Conservation (phyloP, 768 basidiomycete genomes). For the Lentinula boryana region DNA sequence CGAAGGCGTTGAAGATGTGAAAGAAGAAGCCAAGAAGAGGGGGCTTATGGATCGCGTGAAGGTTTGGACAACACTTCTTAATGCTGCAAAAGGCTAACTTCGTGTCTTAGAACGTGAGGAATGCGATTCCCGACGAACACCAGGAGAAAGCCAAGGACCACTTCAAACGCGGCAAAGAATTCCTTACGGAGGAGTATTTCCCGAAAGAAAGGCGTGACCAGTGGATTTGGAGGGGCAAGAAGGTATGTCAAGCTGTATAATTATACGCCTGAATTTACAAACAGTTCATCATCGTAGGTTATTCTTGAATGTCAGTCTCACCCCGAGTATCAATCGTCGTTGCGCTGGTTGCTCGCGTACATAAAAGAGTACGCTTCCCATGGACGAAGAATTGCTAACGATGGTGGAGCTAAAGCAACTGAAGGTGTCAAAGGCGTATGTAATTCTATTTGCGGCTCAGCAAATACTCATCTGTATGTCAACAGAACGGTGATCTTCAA, state of each 20-base stretch:
- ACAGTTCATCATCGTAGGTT: conserved; percentile 32
- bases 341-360: conserved; percentile 65
- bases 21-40: conserved; percentile 1
- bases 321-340: conserved; percentile 78
- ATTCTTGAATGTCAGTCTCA: conserved; percentile 92
- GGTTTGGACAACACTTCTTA: conserved; percentile 13
- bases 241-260: conserved; percentile 38
- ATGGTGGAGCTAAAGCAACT: conserved; percentile 12
- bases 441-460: not conserved
- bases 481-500: conserved; percentile 49
- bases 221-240: conserved; percentile 91
- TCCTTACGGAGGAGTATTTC: conserved; percentile 80
- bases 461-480: not conserved
- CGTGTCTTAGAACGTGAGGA: conserved; percentile 30
- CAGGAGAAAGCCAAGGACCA: conserved; percentile 51
- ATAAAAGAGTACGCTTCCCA: conserved; percentile 58
- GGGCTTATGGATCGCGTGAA: conserved; percentile 22
- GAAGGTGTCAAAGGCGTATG: conserved; percentile 20
- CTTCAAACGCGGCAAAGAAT: conserved; percentile 53
- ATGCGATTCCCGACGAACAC: conserved; percentile 56
- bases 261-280: not conserved
- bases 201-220: conserved; percentile 87
- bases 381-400: conserved; percentile 25
- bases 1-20: not conserved
- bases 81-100: not conserved